Evolutionary conservation across 305 asterid genomes (phyloP).

Genomic region (Fraxinus angustifolia): DNA sequence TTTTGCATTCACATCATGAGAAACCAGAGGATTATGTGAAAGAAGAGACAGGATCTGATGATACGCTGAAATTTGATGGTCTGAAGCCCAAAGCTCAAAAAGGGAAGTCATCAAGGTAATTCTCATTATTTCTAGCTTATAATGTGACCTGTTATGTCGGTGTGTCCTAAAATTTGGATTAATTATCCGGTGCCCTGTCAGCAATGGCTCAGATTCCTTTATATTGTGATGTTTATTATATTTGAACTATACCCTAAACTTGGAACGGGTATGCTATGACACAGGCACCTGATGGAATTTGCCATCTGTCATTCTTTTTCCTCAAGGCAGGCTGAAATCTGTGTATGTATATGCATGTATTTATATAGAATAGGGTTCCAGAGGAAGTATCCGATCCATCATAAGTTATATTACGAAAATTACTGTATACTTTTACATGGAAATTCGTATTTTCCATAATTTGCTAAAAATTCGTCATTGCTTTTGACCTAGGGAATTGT

Average conservation of each 20-base stretch:
- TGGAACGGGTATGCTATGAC: background rate
- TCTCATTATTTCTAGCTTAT: background rate
- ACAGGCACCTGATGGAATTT: background rate
- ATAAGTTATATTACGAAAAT: background rate
- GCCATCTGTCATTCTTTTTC: background rate
- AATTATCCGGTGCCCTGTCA: background rate
- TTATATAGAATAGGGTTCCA: background rate
- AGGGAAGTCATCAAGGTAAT: slow-evolving; percentile 36
- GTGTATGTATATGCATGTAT: background rate
- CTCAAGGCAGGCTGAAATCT: background rate
- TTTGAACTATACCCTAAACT: background rate
- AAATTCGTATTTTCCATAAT: background rate
- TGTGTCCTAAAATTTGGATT: background rate
- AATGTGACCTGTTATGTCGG: background rate
- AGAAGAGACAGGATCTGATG: slow-evolving; percentile 27
- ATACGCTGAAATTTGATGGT: slow-evolving; percentile 22
- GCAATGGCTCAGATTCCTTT: background rate
- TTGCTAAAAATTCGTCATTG: background rate
- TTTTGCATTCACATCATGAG: background rate
- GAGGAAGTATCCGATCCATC: background rate
- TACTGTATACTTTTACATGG: background rate
- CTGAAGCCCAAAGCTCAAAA: slow-evolving; percentile 24
- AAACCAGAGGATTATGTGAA: slow-evolving; percentile 4
- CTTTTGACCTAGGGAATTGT: slow-evolving; percentile 36
- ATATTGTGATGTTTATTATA: background rate